Conservation (phyloP, 2,329 filamentous ascomycete species). For the Fusarium sp. region DNA sequence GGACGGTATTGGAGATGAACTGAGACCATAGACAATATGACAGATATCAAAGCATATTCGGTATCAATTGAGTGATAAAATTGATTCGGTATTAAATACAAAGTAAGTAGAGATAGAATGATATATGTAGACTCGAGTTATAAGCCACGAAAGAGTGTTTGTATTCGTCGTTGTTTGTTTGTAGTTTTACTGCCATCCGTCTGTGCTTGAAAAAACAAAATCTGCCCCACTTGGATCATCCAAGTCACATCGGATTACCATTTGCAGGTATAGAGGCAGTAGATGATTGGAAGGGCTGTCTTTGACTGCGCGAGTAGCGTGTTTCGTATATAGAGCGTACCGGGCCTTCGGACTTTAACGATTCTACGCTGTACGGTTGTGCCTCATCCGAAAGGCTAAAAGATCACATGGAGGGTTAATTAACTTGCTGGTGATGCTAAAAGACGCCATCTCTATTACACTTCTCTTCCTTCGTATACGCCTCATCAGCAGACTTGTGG, state of each 20-base stretch:
- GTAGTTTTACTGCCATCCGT: neutral
- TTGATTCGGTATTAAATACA: neutral
- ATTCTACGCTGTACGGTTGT: neutral
- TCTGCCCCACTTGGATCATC: neutral
- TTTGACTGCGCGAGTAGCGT: neutral
- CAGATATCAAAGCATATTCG: neutral
- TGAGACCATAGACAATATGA: neutral
- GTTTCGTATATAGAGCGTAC: neutral
- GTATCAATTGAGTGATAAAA: neutral
- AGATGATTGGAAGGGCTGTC: neutral
- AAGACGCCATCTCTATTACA: neutral
- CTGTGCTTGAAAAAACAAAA: neutral
- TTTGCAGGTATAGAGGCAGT: neutral
- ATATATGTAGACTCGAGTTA: neutral
- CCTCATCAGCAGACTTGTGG: neutral
- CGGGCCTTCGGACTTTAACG: neutral
- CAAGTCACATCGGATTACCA: neutral
- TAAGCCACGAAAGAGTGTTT: neutral
- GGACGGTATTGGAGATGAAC: neutral
- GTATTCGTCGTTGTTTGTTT: neutral
- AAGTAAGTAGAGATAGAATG: neutral
- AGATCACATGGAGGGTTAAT: neutral
- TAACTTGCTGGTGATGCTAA: neutral
- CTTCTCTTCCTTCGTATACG: neutral
- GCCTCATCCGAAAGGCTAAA: neutral